Conservation (phyloP, 345 rosid species). For the Hevea brasiliensis region DNA sequence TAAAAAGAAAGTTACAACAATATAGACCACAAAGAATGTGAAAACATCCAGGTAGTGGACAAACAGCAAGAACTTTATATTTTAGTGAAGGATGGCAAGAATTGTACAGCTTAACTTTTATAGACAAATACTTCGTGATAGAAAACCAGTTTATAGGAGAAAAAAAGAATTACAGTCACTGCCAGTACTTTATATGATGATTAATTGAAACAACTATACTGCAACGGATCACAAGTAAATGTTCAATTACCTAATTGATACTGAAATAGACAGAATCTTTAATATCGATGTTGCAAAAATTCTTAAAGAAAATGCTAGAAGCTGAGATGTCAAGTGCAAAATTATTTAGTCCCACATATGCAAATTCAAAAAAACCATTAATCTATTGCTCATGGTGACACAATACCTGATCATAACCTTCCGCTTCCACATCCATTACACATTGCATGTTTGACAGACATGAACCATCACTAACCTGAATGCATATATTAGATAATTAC, state of each 20-base stretch:
- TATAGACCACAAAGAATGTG: not conserved
- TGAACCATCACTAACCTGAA: slow-evolving; percentile 89
- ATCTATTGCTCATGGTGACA: not conserved
- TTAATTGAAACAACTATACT: not conserved
- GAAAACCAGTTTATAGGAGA: not conserved
- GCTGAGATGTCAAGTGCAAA: not conserved
- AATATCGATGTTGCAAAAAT: not conserved
- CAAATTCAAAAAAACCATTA: not conserved
- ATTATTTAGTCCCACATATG: not conserved
- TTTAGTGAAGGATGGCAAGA: not conserved
- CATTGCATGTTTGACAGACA: slow-evolving; percentile 97
- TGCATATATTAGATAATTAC: not conserved
- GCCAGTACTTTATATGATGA: not conserved
- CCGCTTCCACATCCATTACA: slow-evolving; percentile 72
- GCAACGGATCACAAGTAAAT: not conserved
- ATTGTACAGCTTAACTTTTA: not conserved
- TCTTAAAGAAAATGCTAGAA: not conserved
- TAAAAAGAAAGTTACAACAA: slow-evolving; percentile 17
- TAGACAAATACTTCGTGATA: not conserved
- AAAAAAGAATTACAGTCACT: not conserved
- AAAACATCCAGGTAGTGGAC: not conserved
- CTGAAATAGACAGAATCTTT: not conserved
- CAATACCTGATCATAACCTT: slow-evolving; percentile 86
- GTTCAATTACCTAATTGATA: not conserved
- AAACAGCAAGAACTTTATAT: not conserved